phyloP scores from a whole-genome alignment of 352 stramenopile genomes.

The Globisporangium alternatum region DNA sequence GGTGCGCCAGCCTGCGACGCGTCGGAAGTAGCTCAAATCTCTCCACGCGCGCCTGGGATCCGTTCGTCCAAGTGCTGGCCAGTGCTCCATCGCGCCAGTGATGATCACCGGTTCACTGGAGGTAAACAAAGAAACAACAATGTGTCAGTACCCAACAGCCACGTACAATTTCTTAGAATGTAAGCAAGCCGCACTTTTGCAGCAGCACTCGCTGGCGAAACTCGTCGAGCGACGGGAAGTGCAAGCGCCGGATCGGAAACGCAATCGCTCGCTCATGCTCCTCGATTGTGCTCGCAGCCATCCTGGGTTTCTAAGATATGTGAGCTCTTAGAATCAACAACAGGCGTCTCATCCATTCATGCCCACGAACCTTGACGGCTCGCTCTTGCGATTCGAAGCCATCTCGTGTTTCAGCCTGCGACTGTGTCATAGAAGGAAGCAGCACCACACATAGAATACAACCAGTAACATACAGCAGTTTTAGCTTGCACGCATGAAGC shows the following conservation, averaged over 20 bases:
- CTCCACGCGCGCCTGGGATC: slow-evolving; percentile 47
- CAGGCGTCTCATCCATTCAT: background rate
- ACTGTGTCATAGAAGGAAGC: background rate
- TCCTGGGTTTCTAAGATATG: slow-evolving; percentile 2
- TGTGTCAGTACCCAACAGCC: background rate
- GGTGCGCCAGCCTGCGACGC: slow-evolving; percentile 65
- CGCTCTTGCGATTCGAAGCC: slow-evolving; percentile 1
- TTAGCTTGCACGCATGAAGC: background rate
- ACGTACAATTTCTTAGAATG: background rate
- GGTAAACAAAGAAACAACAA: background rate
- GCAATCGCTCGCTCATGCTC: slow-evolving; percentile 15
- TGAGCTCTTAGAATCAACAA: background rate
- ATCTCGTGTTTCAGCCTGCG: background rate
- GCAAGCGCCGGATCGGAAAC: slow-evolving; percentile 42
- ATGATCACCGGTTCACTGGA: slow-evolving; percentile 71
- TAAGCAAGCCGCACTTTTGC: slow-evolving; percentile 30
- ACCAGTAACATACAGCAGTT: too few species aligned
- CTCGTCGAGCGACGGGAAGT: slow-evolving; percentile 51
- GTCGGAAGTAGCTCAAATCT: slow-evolving; percentile 64
- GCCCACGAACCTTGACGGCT: slow-evolving; percentile 8
- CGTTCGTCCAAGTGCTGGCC: slow-evolving; percentile 59
- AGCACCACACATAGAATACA: background rate
- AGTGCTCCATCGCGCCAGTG: slow-evolving; percentile 75
- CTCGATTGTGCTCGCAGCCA: background rate
- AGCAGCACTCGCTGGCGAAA: slow-evolving; percentile 60